Evolutionary conservation across 2,329 filamentous ascomycete species (phyloP).

Genomic region (Orbilia javanica): DNA sequence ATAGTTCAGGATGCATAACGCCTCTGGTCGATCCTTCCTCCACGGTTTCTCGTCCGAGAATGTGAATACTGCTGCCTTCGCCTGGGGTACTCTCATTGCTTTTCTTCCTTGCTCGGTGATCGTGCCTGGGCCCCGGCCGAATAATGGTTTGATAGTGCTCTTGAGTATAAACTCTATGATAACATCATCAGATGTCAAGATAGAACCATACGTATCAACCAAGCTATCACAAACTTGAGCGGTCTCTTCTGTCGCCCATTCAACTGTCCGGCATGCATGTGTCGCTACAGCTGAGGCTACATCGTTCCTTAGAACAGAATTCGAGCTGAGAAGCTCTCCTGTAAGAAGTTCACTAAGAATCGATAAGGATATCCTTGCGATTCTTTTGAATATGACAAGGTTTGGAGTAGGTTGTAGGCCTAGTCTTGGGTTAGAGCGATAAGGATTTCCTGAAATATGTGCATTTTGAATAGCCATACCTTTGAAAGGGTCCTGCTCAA

Average conservation of each 20-base stretch:
- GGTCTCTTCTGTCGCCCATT: conserved; percentile 28
- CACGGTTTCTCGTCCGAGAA: conserved; percentile 54
- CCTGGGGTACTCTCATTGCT: conserved; percentile 44
- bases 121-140: conserved; percentile 25
- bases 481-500: conserved; percentile 37
- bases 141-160: conserved; percentile 26
- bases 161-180: conserved; percentile 34
- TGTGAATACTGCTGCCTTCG: conserved; percentile 28
- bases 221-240: conserved; percentile 16
- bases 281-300: conserved; percentile 28
- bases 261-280: conserved; percentile 5
- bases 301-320: background rate
- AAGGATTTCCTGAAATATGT: background rate
- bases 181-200: conserved; percentile 25
- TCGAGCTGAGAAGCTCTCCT: background rate
- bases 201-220: background rate
- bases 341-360: conserved; percentile 6
- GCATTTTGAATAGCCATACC: background rate
- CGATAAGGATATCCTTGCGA: conserved; percentile 15
- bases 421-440: background rate
- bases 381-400: conserved; percentile 22
- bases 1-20: conserved; percentile 51
- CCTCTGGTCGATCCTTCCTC: conserved; percentile 51
- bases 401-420: conserved; percentile 22
- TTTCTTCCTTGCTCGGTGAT: conserved; percentile 45